phyloP scores from a whole-genome alignment of 176 grass and related monocot genomes.

The Metroxylon sagu region DNA sequence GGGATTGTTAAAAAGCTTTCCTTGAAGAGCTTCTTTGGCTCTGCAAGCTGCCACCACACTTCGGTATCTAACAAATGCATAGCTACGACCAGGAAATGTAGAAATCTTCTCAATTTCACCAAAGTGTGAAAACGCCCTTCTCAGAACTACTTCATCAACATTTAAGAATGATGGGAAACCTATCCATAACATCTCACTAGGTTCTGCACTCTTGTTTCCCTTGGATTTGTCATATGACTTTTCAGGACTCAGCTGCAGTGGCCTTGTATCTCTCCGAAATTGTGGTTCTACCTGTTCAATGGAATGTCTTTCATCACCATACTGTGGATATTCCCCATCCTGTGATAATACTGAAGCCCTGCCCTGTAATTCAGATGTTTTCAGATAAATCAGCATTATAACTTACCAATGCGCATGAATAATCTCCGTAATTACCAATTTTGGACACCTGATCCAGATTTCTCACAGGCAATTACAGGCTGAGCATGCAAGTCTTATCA shows the following conservation, averaged over 20 bases:
- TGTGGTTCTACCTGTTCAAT: constrained; percentile 21
- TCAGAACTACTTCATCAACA: constrained; percentile 52
- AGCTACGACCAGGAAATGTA: constrained; percentile 75
- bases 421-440: too few species aligned
- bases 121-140: constrained; percentile 68
- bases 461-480: too few species aligned
- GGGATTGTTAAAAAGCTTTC: constrained; percentile 88
- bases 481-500: too few species aligned
- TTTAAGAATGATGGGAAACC: constrained; percentile 67
- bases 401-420: background rate
- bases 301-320: constrained; percentile 37
- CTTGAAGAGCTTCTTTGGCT: constrained; percentile 92
- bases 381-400: constrained; percentile 33
- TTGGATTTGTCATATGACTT: constrained; percentile 42
- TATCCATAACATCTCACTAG: constrained; percentile 93
- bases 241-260: constrained; percentile 47
- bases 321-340: constrained; percentile 46
- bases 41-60: constrained; percentile 66
- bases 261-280: constrained; percentile 28
- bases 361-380: constrained; percentile 71
- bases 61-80: constrained; percentile 76
- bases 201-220: constrained; percentile 54
- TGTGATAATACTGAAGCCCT: constrained; percentile 37
- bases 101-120: constrained; percentile 75
- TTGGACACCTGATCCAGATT: too few species aligned